phyloP scores from a whole-genome alignment of 2,329 filamentous ascomycete species.

The Colletotrichum australisinense region DNA sequence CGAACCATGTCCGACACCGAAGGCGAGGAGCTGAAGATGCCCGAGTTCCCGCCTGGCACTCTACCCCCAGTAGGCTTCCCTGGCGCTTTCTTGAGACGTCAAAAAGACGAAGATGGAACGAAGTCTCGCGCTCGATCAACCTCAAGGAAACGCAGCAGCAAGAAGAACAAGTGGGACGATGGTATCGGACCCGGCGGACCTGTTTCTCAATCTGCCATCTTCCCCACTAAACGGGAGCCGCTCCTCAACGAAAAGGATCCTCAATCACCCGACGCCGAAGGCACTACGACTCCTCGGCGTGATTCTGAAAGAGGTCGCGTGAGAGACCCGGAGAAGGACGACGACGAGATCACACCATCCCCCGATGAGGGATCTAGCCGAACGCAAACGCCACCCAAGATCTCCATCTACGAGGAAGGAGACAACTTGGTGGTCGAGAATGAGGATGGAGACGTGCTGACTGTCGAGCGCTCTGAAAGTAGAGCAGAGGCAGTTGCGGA shows the following conservation, averaged over 20 bases:
- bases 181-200: conserved; percentile 86
- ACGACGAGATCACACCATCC: conserved; percentile 28
- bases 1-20: conserved; percentile 86
- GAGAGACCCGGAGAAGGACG: conserved; percentile 28
- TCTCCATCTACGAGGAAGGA: conserved; percentile 86
- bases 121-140: conserved; percentile 58
- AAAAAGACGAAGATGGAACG: conserved; percentile 79
- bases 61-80: conserved; percentile 79
- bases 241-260: conserved; percentile 43
- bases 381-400: conserved; percentile 40
- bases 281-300: not conserved
- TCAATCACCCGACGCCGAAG: conserved; percentile 36
- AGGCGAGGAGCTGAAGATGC: conserved; percentile 71
- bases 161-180: conserved; percentile 75
- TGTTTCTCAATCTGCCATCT: conserved; percentile 90
- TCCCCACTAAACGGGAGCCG: conserved; percentile 65
- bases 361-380: conserved; percentile 27
- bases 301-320: conserved; percentile 25
- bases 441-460: conserved; percentile 85
- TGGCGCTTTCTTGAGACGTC: conserved; percentile 82
- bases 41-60: conserved; percentile 74
- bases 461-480: conserved; percentile 64
- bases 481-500: not conserved
- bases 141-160: conserved; percentile 69
- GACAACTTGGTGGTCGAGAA: conserved; percentile 85